phyloP scores from a whole-genome alignment of 306 rosid genomes.

The Rubus idaeus region DNA sequence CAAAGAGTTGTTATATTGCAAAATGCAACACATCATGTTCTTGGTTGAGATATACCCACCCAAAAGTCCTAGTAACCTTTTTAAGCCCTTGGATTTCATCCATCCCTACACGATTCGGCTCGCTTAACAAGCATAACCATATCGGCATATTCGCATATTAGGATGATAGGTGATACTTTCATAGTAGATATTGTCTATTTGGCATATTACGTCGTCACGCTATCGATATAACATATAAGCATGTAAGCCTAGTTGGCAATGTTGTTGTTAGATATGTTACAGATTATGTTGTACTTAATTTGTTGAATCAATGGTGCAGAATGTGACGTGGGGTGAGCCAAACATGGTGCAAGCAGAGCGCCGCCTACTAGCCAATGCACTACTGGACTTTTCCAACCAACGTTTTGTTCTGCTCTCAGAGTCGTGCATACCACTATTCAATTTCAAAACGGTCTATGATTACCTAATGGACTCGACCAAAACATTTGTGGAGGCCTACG shows the following conservation, averaged over 20 bases:
- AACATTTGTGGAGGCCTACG: conserved; percentile 59
- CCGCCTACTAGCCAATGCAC: conserved; percentile 66
- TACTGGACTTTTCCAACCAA: conserved; percentile 63
- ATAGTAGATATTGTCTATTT: too few species aligned
- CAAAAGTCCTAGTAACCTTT: neutral
- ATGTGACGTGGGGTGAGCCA: conserved; percentile 73
- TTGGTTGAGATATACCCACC: neutral
- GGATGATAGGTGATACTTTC: too few species aligned
- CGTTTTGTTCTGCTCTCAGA: conserved; percentile 82
- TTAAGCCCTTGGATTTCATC: neutral
- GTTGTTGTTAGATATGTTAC: neutral
- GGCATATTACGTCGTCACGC: too few species aligned
- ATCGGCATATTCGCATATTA: too few species aligned
- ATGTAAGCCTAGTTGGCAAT: neutral
- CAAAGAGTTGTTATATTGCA: neutral
- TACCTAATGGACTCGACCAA: conserved; percentile 51
- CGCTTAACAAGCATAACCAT: neutral
- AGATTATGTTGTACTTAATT: neutral
- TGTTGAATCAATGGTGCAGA: conserved; percentile 35
- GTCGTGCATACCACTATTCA: conserved; percentile 83
- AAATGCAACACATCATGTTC: neutral
- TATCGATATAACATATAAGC: neutral
- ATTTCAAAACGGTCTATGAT: conserved; percentile 60
- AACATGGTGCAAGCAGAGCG: conserved; percentile 81
- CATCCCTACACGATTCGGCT: neutral